Percentiles rank a stretch among this genome's conserved stretches.
phyloP scores from a whole-genome alignment of 2,329 filamentous ascomycete species.

The Ceratocystis huliohia region DNA sequence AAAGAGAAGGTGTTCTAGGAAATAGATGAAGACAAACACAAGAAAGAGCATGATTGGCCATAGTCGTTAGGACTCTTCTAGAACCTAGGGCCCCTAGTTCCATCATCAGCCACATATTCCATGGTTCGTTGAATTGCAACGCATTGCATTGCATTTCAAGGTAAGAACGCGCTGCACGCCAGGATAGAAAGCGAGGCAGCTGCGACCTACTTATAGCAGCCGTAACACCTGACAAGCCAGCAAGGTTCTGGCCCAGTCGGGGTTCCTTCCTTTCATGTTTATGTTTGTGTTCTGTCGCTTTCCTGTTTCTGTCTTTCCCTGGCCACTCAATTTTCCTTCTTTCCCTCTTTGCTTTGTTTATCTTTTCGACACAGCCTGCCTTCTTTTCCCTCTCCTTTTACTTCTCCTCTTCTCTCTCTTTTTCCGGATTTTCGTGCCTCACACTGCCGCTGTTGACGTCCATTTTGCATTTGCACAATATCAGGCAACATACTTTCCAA shows the following conservation, averaged over 20 bases:
- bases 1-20: background rate
- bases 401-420: conserved; percentile 14
- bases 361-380: background rate
- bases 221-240: conserved; percentile 1
- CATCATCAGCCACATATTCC: conserved; percentile 1
- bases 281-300: background rate
- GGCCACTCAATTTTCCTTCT: conserved; percentile 11
- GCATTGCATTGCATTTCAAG: conserved; percentile 10
- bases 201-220: conserved; percentile 4
- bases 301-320: conserved; percentile 4
- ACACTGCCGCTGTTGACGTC: conserved; percentile 21
- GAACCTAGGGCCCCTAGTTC: background rate
- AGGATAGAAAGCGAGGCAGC: background rate
- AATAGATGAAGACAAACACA: background rate
- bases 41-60: background rate
- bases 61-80: background rate
- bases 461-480: background rate
- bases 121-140: background rate
- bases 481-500: background rate
- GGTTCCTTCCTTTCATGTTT: conserved; percentile 1
- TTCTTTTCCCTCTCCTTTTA: conserved; percentile 21
- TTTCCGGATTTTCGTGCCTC: conserved; percentile 8
- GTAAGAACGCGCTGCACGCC: conserved; percentile 7
- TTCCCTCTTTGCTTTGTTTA: conserved; percentile 10
- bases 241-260: background rate